A percentile compares a stretch with the other conserved stretches of the same genome.
Conservation (phyloP, 495 filamentous ascomycete genomes). For the Copromyces sp. region DNA sequence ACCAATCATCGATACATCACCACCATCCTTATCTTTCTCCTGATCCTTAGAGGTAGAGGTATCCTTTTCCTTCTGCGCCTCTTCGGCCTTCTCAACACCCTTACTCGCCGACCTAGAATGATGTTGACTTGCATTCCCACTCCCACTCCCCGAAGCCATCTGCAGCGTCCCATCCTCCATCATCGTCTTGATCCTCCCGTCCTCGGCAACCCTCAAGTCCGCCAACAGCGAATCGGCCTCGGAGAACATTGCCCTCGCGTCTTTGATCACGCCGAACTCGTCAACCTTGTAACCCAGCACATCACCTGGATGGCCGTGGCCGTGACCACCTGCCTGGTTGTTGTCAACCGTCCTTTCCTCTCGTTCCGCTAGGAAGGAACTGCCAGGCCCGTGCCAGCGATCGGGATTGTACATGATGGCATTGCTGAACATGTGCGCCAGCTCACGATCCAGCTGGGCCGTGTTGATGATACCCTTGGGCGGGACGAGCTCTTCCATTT, state of each 20-base stretch:
- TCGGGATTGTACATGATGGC: slow-evolving; percentile 95
- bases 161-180: slow-evolving; percentile 23
- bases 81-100: not conserved
- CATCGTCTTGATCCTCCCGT: slow-evolving; percentile 1
- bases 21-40: slow-evolving; percentile 1
- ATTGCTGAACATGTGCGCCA: slow-evolving; percentile 97
- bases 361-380: slow-evolving; percentile 37
- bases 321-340: slow-evolving; percentile 16
- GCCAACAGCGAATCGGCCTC: slow-evolving; percentile 56
- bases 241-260: slow-evolving; percentile 72
- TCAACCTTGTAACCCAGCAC: slow-evolving; percentile 46
- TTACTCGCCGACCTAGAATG: not conserved
- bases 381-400: slow-evolving; percentile 56
- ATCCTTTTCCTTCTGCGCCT: not conserved
- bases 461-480: slow-evolving; percentile 90
- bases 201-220: slow-evolving; percentile 34
- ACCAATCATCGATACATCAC: not conserved
- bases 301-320: slow-evolving; percentile 28
- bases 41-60: not conserved
- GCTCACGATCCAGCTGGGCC: slow-evolving; percentile 85
- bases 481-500: slow-evolving; percentile 65
- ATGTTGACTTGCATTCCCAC: not conserved
- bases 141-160: slow-evolving; percentile 1
- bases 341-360: slow-evolving; percentile 13
- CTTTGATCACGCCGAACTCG: slow-evolving; percentile 72